Percentiles rank a stretch among this genome's conserved stretches.
Evolutionary conservation across 148 eudicot genomes (phyloP).

Genomic region (Chenopodium formosanum): DNA sequence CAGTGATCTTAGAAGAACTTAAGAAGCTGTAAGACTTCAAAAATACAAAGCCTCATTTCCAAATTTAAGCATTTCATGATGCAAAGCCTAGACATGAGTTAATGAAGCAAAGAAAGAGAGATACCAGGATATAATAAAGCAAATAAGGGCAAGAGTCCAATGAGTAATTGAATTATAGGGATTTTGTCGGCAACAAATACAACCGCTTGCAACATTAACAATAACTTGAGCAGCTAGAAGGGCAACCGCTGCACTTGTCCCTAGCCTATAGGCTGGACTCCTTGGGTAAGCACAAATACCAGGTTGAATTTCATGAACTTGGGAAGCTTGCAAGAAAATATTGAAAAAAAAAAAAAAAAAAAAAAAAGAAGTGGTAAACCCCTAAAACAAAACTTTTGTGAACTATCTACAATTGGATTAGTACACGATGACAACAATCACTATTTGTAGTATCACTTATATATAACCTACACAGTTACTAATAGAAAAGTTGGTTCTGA

Average conservation of each 20-base stretch:
- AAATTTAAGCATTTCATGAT: neutral
- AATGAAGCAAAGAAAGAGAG: slow-evolving; percentile 7
- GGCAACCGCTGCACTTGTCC: slow-evolving; percentile 58
- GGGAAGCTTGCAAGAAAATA: slow-evolving; percentile 46
- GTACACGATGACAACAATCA: neutral
- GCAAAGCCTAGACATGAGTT: neutral
- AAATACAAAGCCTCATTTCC: too few species aligned
- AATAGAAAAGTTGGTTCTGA: neutral
- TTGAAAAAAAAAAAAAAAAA: too few species aligned
- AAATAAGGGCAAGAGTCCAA: slow-evolving; percentile 62
- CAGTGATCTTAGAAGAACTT: too few species aligned
- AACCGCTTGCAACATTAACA: slow-evolving; percentile 60
- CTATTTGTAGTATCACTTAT: too few species aligned
- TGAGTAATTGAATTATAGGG: slow-evolving; percentile 44
- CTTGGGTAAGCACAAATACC: slow-evolving; percentile 67
- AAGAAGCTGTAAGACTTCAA: too few species aligned
- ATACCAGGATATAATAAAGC: slow-evolving; percentile 89
- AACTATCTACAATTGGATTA: neutral
- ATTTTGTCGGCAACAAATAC: slow-evolving; percentile 67
- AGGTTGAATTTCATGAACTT: slow-evolving; percentile 47
- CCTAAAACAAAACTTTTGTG: neutral
- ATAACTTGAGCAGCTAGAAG: slow-evolving; percentile 71
- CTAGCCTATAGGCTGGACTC: slow-evolving; percentile 76
- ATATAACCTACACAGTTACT: too few species aligned
- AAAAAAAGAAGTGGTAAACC: neutral